Base-by-base conservation (phyloP, 2,329 filamentous ascomycete genomes). In the Xylaria arbuscula region DNA sequence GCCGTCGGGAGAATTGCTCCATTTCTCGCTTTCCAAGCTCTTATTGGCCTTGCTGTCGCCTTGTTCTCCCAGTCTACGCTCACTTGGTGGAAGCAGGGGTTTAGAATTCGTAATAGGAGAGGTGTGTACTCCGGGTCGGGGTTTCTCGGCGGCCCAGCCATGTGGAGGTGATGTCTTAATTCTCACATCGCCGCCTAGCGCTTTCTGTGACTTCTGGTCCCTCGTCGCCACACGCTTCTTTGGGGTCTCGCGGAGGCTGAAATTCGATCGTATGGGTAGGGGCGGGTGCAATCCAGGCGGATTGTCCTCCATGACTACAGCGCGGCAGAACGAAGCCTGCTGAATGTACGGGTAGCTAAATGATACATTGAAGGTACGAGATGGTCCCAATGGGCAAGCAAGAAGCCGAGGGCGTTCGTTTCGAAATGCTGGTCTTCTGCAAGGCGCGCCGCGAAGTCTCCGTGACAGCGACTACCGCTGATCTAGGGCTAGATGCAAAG, bases 1-100 rank as follows among this genome's bases (percentile, higher is more conserved):
- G 67, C 86, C 86, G 75, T 93, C 90, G 11, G 87, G 84, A n/a
- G 84, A 81, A 66, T 89, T 82, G 62, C 89, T 87, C 74, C 82
- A 83, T 76, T 84, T 88, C 66, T 86, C 85, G 11, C 83, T 75
- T 63, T 90, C 89, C 61, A 82, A 80, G 65, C 85, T 86, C 73
- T 85, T 86, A 76, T 84, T 88, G 58, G 80, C 71, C 73, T 80
- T 69, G 75, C 38, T 78, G 73, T 69, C 78, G 75, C 73, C 68
- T 73, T 80, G 69, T 17, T 71, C 70, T 40, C 64, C 73, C 38
- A 69, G 65, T 45, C 65, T 73, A 66, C 73, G 75, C 70, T 78
- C 74, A 38, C 67, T 66, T 24, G 70, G 72, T 2, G 76, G 76
- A 42, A 78, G 56, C 53, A 78, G 68, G 2, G 75, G 75, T 62